phyloP scores from a whole-genome alignment of 331 rosid genomes.

The Erythrophleum ivorense region DNA sequence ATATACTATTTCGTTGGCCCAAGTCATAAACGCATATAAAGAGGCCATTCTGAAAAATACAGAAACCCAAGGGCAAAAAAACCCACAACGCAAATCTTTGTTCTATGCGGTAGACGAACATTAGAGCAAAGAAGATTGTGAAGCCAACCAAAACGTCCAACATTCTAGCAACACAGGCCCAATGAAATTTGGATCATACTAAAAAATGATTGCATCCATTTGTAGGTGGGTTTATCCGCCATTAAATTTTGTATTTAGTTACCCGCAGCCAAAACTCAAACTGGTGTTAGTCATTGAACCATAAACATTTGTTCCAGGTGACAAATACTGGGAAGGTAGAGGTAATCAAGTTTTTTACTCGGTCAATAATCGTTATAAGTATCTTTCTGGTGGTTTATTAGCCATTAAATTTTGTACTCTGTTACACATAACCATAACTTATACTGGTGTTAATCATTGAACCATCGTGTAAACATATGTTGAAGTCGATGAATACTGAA shows the following conservation, averaged over 20 bases:
- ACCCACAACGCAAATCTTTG: neutral
- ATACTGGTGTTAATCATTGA: neutral
- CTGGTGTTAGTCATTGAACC: too few species aligned
- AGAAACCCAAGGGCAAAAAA: too few species aligned
- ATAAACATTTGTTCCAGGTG: too few species aligned
- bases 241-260: neutral
- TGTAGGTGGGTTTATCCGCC: conserved; percentile 14
- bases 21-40: neutral
- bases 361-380: too few species aligned
- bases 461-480: neutral
- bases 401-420: neutral
- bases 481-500: neutral
- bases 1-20: too few species aligned
- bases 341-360: too few species aligned
- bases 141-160: too few species aligned
- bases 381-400: neutral
- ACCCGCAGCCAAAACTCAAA: too few species aligned
- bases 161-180: too few species aligned
- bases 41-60: too few species aligned
- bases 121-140: conserved; percentile 61
- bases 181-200: conserved; percentile 53
- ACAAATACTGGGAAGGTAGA: too few species aligned
- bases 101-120: conserved; percentile 54
- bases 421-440: neutral
- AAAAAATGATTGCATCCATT: conserved; percentile 45